Conservation (phyloP, 306 rosid genomes). For the Oemleria cerasiformis region DNA sequence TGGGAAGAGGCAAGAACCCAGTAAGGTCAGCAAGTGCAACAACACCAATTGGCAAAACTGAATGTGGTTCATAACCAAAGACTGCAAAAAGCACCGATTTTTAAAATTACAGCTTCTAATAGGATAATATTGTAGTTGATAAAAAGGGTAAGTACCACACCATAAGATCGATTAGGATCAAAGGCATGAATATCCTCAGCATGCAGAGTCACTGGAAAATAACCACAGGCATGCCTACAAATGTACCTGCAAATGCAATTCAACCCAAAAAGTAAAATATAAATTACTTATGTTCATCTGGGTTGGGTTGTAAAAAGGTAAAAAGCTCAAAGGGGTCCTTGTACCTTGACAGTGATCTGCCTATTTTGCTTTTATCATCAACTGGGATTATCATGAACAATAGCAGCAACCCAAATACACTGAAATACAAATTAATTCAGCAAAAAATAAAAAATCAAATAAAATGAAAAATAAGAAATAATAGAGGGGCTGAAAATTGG, state of each 20-base stretch:
- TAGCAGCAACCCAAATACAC: conserved; percentile 58
- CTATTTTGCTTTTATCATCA: conserved; percentile 49
- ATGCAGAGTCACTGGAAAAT: conserved; percentile 73
- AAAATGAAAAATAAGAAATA: neutral
- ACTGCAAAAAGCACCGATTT: conserved; percentile 42
- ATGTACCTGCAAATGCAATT: conserved; percentile 46
- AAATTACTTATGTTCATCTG: neutral
- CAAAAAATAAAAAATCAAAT: neutral
- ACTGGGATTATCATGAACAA: conserved; percentile 56
- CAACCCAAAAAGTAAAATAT: neutral
- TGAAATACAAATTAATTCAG: conserved; percentile 21
- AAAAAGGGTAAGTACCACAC: conserved; percentile 47
- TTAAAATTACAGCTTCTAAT: neutral
- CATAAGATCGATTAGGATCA: conserved; percentile 72
- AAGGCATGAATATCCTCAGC: conserved; percentile 78
- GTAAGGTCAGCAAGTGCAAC: conserved; percentile 76
- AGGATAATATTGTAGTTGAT: neutral
- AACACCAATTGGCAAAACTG: conserved; percentile 86
- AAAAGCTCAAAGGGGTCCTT: neutral
- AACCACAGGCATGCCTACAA: conserved; percentile 61
- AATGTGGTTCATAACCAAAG: conserved; percentile 92
- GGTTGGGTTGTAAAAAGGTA: neutral
- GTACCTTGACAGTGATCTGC: conserved; percentile 58
- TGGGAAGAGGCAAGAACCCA: conserved; percentile 89
- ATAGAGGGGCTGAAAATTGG: neutral